Evolutionary conservation across 768 basidiomycete species (phyloP).

Genomic region (Boletus tylopilopsis): DNA sequence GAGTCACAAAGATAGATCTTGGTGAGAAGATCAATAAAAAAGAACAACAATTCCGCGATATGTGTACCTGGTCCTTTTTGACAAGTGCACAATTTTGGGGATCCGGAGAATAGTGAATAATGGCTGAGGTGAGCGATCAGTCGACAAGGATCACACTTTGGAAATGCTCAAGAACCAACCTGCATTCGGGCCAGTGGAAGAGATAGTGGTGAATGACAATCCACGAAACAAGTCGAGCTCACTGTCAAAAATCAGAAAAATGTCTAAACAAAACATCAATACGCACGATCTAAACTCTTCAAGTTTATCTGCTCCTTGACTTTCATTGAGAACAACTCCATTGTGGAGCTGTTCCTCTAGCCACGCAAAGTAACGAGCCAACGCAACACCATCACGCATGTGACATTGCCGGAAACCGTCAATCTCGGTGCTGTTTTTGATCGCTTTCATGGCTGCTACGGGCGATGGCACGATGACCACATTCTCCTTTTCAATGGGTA

Average conservation of each 20-base stretch:
- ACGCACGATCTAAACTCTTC: conserved; percentile 79
- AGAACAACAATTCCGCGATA: not conserved
- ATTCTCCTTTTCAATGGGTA: conserved; percentile 42
- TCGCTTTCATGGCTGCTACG: conserved; percentile 72
- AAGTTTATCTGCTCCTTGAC: conserved; percentile 73
- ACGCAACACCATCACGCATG: conserved; percentile 84
- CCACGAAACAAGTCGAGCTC: conserved; percentile 80
- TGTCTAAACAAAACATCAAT: not conserved
- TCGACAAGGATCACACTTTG: not conserved
- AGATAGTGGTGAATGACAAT: conserved; percentile 89
- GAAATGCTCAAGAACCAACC: conserved; percentile 43
- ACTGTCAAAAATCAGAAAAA: conserved; percentile 35
- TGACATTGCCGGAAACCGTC: conserved; percentile 89
- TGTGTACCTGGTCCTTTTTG: conserved; percentile 61
- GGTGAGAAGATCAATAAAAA: conserved; percentile 36
- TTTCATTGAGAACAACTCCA: conserved; percentile 67
- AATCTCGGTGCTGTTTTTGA: conserved; percentile 78
- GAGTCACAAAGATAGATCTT: conserved; percentile 82
- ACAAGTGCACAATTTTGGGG: conserved; percentile 70
- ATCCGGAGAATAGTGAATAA: conserved; percentile 91
- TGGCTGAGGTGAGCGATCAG: conserved; percentile 47
- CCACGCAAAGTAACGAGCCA: conserved; percentile 92
- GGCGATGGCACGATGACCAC: conserved; percentile 65
- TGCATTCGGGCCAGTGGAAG: conserved; percentile 87
- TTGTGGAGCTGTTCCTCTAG: conserved; percentile 76